Percentiles rank a stretch among this genome's conserved stretches.
These are phyloP conservation scores for Agaricus subrufescens DNA, from an alignment of 768 basidiomycete species.

Conservation along the genomic window DNA sequence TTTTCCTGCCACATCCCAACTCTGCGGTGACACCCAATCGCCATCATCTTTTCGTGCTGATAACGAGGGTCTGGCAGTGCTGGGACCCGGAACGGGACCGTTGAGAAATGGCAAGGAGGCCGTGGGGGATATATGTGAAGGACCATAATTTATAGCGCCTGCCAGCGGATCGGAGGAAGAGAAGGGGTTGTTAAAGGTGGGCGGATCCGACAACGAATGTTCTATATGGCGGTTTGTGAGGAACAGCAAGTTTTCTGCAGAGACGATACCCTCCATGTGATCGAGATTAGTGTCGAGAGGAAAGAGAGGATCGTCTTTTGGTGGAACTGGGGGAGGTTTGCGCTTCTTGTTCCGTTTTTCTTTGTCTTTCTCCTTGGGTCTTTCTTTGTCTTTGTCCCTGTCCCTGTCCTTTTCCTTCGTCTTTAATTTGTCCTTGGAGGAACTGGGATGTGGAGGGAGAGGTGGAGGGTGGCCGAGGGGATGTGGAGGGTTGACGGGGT, in stretches of 20 bases:
- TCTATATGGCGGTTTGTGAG: conserved; percentile 21
- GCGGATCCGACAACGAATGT: conserved; percentile 17
- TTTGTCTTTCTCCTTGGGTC: conserved; percentile 5
- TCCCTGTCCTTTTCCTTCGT: no score
- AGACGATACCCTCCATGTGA: conserved; percentile 78
- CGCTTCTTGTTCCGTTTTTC: conserved; percentile 9
- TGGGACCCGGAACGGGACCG: no score
- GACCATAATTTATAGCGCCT: neutral
- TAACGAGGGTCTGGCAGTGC: neutral
- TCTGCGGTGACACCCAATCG: conserved; percentile 69
- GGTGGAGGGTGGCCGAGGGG: neutral
- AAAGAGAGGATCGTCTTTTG: conserved; percentile 24
- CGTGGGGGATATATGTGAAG: conserved; percentile 11
- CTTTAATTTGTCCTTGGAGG: neutral
- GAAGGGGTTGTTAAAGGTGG: conserved; percentile 39
- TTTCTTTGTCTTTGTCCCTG: neutral
- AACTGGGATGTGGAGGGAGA: neutral
- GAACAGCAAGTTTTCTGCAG: conserved; percentile 30
- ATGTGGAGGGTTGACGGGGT: conserved; percentile 4
- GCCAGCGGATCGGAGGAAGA: conserved; percentile 9
- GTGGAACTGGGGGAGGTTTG: neutral
- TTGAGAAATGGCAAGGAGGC: neutral
- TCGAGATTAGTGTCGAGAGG: conserved; percentile 66
- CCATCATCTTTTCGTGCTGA: conserved; percentile 19
- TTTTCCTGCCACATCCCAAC: conserved; percentile 65